phyloP scores from a whole-genome alignment of 208 protist species.

The Leishmania turanica region DNA sequence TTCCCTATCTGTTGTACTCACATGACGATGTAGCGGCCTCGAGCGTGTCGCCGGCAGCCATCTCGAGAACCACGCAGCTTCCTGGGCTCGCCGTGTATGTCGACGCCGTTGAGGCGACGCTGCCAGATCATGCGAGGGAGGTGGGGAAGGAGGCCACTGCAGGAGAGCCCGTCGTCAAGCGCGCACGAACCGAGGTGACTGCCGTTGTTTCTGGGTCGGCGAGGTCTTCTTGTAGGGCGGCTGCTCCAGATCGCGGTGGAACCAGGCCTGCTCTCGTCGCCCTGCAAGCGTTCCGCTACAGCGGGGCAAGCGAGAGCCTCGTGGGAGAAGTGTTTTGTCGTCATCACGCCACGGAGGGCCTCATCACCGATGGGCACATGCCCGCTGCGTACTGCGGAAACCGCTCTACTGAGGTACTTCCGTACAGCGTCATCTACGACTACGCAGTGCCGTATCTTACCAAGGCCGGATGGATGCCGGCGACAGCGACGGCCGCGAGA shows the following conservation, averaged over 20 bases:
- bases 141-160: not conserved
- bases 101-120: constrained; percentile 4
- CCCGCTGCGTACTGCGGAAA: constrained; percentile 76
- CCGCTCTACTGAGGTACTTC: constrained; percentile 59
- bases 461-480: constrained; percentile 37
- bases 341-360: constrained; percentile 56
- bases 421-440: constrained; percentile 77
- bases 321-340: constrained; percentile 70
- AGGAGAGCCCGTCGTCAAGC: constrained; percentile 7
- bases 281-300: constrained; percentile 71
- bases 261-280: constrained; percentile 13
- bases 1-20: constrained; percentile 55
- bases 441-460: constrained; percentile 71
- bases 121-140: not conserved
- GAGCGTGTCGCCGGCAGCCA: constrained; percentile 14
- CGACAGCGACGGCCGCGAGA: not conserved
- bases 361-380: constrained; percentile 48
- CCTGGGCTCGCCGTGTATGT: constrained; percentile 31
- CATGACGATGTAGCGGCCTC: constrained; percentile 38
- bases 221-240: not conserved
- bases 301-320: constrained; percentile 53
- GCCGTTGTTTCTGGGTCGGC: not conserved
- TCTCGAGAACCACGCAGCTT: constrained; percentile 15
- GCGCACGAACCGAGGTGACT: constrained; percentile 6
- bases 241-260: not conserved